Conservation (phyloP, 371 early-diverging fungal species). For the Apophysomyces variabilis region DNA sequence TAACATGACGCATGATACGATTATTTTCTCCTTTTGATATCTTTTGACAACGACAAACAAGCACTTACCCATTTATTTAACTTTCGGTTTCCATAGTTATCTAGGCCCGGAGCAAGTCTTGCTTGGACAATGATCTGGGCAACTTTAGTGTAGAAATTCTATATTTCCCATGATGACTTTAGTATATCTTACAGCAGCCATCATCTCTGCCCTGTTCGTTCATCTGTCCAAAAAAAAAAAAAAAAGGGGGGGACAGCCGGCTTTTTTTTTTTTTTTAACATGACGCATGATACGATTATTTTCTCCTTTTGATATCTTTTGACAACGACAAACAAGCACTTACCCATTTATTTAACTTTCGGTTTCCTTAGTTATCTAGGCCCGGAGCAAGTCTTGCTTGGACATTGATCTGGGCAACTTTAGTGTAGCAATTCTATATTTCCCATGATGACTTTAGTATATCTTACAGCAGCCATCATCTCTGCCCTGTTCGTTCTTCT, state of each 20-base stretch:
- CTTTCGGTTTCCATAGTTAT: constrained; percentile 20
- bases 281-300: neutral
- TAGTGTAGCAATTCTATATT: constrained; percentile 61
- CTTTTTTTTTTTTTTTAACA: too few relatives aligned
- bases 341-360: constrained; percentile 37
- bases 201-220: too few relatives aligned
- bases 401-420: constrained; percentile 64
- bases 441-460: too few relatives aligned
- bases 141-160: constrained; percentile 67
- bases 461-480: too few relatives aligned
- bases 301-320: neutral
- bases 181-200: too few relatives aligned
- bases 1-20: too few relatives aligned
- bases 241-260: too few relatives aligned
- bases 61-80: constrained; percentile 34
- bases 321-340: neutral
- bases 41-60: too few relatives aligned
- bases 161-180: neutral
- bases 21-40: neutral
- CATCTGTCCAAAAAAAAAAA: too few relatives aligned
- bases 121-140: constrained; percentile 66
- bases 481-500: too few relatives aligned
- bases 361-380: constrained; percentile 13
- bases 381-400: constrained; percentile 43
- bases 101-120: constrained; percentile 24